A percentile compares a stretch with the other conserved stretches of the same genome.
Evolutionary conservation across 140 eudicot species (phyloP).

Genomic region (Senecio squalidus): DNA sequence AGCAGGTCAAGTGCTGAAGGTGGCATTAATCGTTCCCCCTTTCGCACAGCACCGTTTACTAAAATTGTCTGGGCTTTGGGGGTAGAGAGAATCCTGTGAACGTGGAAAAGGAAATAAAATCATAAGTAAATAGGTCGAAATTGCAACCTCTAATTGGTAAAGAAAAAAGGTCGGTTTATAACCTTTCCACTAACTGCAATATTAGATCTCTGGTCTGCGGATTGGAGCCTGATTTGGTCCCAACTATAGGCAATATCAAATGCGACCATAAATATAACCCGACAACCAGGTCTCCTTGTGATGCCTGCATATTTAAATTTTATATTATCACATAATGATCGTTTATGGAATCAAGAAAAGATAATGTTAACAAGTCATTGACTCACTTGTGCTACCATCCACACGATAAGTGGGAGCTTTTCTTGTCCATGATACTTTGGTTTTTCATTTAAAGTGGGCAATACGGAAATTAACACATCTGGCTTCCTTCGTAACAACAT

Average conservation of each 20-base stretch:
- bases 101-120: conserved; percentile 10
- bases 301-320: conserved; percentile 37
- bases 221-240: conserved; percentile 61
- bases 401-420: conserved; percentile 60
- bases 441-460: conserved; percentile 46
- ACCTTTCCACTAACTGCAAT: conserved; percentile 80
- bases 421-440: conserved; percentile 72
- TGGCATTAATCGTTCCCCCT: conserved; percentile 73
- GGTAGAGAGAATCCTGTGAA: conserved; percentile 46
- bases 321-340: conserved; percentile 6
- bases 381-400: conserved; percentile 73
- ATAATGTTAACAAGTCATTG: not conserved
- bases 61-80: conserved; percentile 68
- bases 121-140: not conserved
- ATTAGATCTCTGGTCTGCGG: conserved; percentile 68
- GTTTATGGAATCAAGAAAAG: not conserved
- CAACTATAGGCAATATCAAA: conserved; percentile 44
- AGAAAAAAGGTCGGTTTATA: not conserved
- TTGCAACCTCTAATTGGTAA: not conserved
- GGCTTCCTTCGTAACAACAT: conserved; percentile 74
- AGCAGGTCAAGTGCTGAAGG: conserved; percentile 67
- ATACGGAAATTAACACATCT: conserved; percentile 42
- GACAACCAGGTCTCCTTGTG: conserved; percentile 60
- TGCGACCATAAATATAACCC: conserved; percentile 70
- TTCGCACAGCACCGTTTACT: conserved; percentile 61